Base-by-base conservation (phyloP, 371 early-diverging fungal genomes). In the Syncephalastrum racemosum region DNA sequence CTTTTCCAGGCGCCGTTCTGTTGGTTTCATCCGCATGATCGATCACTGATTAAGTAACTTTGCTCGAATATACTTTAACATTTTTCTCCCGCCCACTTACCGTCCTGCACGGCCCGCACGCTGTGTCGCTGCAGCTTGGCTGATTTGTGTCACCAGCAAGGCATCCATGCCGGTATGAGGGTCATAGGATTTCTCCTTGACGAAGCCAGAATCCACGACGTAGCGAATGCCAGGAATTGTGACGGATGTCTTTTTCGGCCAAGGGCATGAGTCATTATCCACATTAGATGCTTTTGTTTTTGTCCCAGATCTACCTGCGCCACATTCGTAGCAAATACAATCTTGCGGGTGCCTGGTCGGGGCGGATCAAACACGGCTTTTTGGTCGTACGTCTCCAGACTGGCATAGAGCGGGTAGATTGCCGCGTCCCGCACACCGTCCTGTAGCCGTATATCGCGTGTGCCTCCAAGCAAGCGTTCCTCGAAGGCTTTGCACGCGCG, bases 301-400 rank as follows among this genome's bases (percentile, higher is more conserved):
- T n/a, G n/a, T n/a, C n/a, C n/a, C n/a, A n/a, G n/a, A 18, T 87
- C 87, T 46, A 97, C 98, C 80, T 99, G 99, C 36, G 99, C 99
- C 68, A 99, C 99, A 70, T 99, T 99, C 39, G 99, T 99, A 3
- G 99, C 93, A 66, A 99, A 84, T 13, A 99, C 96, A 31, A 99
- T 87, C 61, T 99, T 99, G 31, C 98, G 81, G 0, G 84, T 84
- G 1, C 86, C 85, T 13, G 79, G 77, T 16, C 89, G 91, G 0
- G 97, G 84, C 4, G 87, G 87, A 52, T 93, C 94, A 80, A 98
- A 98, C 25, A 97, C 95, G 46, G 93, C 89, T 56, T 84, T 83
- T 77, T 96, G 97, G 54, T 92, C 85, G 47, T 90, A 87, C 0
- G 92, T 83, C 31, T 95, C 98, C 56, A 98, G 77, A 59, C 88